Evolutionary conservation across 805 yeast genomes (phyloP).

Genomic region (Pichia occidentalis): DNA sequence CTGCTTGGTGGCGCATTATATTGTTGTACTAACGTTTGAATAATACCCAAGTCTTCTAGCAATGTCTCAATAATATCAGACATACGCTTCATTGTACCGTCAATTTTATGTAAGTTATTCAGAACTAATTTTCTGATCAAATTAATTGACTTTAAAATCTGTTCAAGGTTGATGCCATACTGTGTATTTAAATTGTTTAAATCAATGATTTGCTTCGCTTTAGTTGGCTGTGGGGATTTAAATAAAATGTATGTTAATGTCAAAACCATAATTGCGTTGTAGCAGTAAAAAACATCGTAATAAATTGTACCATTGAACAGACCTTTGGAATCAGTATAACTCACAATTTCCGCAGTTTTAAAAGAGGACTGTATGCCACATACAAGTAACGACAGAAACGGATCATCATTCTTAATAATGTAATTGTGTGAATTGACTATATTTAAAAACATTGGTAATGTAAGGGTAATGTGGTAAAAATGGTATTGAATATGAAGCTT

Average conservation of each 20-base stretch:
- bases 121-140: slow-evolving; percentile 29
- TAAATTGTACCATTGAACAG: slow-evolving; percentile 40
- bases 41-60: slow-evolving; percentile 36
- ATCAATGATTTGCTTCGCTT: slow-evolving; percentile 22
- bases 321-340: slow-evolving; percentile 31
- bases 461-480: slow-evolving; percentile 35
- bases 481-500: slow-evolving; percentile 37
- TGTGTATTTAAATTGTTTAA: slow-evolving; percentile 23
- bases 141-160: slow-evolving; percentile 29
- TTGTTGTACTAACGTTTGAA: slow-evolving; percentile 25
- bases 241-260: slow-evolving; percentile 36
- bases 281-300: slow-evolving; percentile 38
- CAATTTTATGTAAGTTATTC: slow-evolving; percentile 30
- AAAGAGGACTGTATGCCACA: slow-evolving; percentile 37
- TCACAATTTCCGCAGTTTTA: slow-evolving; percentile 33
- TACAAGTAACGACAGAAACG: slow-evolving; percentile 34
- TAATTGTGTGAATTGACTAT: slow-evolving; percentile 32
- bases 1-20: slow-evolving; percentile 26
- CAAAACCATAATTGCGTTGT: slow-evolving; percentile 36
- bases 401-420: slow-evolving; percentile 34
- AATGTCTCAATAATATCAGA: slow-evolving; percentile 38
- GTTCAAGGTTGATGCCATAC: slow-evolving; percentile 25
- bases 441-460: slow-evolving; percentile 38
- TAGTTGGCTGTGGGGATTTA: slow-evolving; percentile 17
- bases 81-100: slow-evolving; percentile 38